Percentiles rank a stretch among this genome's conserved stretches.
Evolutionary conservation across 202 grass and related monocot genomes (phyloP).

Genomic region (Sporobolus alterniflorus): DNA sequence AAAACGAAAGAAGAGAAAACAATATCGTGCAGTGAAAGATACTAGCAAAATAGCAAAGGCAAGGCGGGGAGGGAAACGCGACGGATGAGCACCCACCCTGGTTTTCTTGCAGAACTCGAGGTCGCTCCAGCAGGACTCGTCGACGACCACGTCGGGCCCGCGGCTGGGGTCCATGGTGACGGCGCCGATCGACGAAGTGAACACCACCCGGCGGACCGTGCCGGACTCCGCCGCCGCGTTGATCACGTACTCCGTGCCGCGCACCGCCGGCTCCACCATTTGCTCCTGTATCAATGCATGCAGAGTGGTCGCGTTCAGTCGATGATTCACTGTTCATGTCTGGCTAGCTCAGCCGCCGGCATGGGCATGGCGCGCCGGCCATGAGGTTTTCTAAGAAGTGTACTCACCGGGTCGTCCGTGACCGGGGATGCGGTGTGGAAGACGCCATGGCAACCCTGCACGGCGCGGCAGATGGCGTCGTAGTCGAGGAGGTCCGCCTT

Average conservation of each 20-base stretch:
- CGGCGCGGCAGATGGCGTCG: constrained; percentile 67
- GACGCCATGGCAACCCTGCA: constrained; percentile 83
- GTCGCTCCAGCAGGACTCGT: constrained; percentile 96
- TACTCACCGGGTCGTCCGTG: constrained; percentile 83
- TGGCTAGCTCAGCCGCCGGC: background rate
- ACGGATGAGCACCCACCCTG: constrained; percentile 49
- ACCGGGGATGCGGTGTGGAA: constrained; percentile 97
- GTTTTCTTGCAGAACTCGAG: constrained; percentile 96
- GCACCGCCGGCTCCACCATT: constrained; percentile 97
- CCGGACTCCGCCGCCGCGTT: constrained; percentile 71
- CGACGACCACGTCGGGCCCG: constrained; percentile 77
- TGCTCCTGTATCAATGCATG: constrained; percentile 59
- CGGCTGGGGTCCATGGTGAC: constrained; percentile 89
- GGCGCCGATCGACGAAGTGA: constrained; percentile 95
- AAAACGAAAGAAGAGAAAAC: too few relatives aligned
- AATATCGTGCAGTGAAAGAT: background rate
- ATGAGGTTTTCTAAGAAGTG: too few relatives aligned
- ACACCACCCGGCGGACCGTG: constrained; percentile 86
- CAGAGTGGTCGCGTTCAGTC: background rate
- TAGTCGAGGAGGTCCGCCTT: constrained; percentile 96
- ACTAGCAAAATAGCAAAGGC: too few relatives aligned
- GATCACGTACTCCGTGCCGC: constrained; percentile 80
- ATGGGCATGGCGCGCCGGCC: too few relatives aligned
- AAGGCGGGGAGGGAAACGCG: too few relatives aligned
- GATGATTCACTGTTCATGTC: background rate